Percentiles rank a stretch among this genome's conserved stretches.
These are phyloP conservation scores for Penicillium sp. DNA, from an alignment of 2,329 filamentous ascomycete genomes.

Conservation along the genomic window DNA sequence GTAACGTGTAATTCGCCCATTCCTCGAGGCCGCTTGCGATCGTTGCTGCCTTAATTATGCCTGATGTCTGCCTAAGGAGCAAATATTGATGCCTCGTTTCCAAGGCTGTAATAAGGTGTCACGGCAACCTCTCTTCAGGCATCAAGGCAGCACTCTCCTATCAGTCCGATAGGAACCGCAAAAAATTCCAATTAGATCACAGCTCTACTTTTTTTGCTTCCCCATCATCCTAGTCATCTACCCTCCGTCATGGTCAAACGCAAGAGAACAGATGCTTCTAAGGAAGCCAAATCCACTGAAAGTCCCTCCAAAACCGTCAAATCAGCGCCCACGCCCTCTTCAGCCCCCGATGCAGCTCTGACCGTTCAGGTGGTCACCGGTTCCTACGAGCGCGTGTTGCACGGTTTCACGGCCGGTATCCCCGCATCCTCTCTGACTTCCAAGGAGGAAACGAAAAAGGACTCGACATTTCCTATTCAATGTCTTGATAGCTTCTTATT, in stretches of 20 bases:
- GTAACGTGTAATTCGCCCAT: slow-evolving; percentile 11
- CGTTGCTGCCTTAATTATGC: neutral
- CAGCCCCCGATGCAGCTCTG: slow-evolving; percentile 41
- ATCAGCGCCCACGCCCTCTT: slow-evolving; percentile 29
- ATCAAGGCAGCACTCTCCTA: slow-evolving; percentile 1
- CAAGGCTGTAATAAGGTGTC: slow-evolving; percentile 11
- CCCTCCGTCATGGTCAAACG: slow-evolving; percentile 46
- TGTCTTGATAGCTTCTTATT: slow-evolving; percentile 96
- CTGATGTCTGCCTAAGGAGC: too few relatives aligned
- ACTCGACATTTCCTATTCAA: slow-evolving; percentile 52
- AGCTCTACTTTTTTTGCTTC: neutral
- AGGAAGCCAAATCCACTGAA: slow-evolving; percentile 28
- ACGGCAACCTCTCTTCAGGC: too few relatives aligned
- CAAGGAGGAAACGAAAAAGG: slow-evolving; percentile 25
- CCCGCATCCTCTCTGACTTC: slow-evolving; percentile 39
- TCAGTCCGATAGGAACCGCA: slow-evolving; percentile 21
- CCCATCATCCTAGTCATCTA: slow-evolving; percentile 1
- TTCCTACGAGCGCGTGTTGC: slow-evolving; percentile 90
- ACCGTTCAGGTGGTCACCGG: slow-evolving; percentile 90
- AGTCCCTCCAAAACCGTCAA: slow-evolving; percentile 41
- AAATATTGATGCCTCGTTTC: neutral
- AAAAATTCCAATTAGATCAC: slow-evolving; percentile 18
- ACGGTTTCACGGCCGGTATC: slow-evolving; percentile 83
- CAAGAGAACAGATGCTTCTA: slow-evolving; percentile 45
- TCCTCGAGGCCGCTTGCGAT: slow-evolving; percentile 16